phyloP scores from a whole-genome alignment of 140 eudicot species.

The Erigeron philadelphicus region DNA sequence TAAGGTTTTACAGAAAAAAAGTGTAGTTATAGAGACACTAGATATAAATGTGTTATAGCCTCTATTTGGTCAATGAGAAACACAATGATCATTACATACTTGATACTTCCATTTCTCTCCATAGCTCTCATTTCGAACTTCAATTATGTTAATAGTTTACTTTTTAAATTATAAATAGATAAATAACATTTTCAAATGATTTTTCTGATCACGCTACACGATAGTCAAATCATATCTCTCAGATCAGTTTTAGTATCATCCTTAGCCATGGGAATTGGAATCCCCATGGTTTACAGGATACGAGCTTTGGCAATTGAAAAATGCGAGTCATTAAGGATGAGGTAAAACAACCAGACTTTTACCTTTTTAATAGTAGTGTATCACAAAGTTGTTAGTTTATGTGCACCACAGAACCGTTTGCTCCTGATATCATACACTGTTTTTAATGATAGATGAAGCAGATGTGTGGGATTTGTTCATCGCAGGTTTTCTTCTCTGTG shows the following conservation, averaged over 20 bases:
- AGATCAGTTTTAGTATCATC: too few species aligned
- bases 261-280: constrained; percentile 8
- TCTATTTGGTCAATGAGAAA: too few species aligned
- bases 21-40: too few species aligned
- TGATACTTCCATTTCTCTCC: too few species aligned
- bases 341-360: background rate
- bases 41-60: too few species aligned
- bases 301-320: constrained; percentile 20
- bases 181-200: background rate
- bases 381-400: background rate
- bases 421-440: constrained; percentile 18
- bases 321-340: constrained; percentile 1
- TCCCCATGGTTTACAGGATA: constrained; percentile 20
- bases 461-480: constrained; percentile 29
- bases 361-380: background rate
- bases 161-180: too few species aligned
- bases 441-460: constrained; percentile 26
- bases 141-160: too few species aligned
- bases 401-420: constrained; percentile 20
- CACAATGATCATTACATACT: too few species aligned
- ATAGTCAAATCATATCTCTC: background rate
- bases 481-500: constrained; percentile 27
- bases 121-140: too few species aligned
- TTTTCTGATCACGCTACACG: constrained; percentile 7
- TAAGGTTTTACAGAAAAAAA: too few species aligned